Evolutionary conservation across 208 protist genomes (phyloP).

Genomic region (Acanthamoeba royreba): DNA sequence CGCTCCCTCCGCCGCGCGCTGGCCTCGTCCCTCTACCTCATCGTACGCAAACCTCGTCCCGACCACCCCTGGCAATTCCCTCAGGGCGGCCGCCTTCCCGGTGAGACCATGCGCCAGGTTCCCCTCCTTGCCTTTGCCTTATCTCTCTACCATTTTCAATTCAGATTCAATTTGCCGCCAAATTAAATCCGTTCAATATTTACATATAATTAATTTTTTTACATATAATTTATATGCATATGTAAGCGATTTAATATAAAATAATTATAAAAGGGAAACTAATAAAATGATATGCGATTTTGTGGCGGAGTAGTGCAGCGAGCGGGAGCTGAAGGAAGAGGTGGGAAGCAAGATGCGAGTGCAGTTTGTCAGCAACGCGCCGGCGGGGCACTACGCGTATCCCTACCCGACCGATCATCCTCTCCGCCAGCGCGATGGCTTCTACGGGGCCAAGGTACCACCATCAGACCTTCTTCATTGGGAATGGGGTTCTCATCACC

Average conservation of each 20-base stretch:
- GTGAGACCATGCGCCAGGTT: constrained; percentile 45
- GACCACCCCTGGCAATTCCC: constrained; percentile 55
- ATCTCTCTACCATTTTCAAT: no score
- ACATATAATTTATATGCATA: no score
- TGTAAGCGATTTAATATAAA: no score
- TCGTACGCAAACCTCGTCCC: constrained; percentile 35
- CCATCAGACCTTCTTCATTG: no score
- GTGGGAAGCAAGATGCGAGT: background rate
- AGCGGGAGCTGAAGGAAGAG: constrained; percentile 39
- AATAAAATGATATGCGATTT: background rate
- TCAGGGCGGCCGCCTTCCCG: constrained; percentile 13
- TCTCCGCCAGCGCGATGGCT: background rate
- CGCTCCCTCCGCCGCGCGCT: constrained; percentile 3
- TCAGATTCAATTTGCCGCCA: no score
- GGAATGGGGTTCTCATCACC: no score
- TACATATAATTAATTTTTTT: background rate
- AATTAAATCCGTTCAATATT: no score
- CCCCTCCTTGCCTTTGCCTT: no score
- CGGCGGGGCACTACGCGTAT: background rate
- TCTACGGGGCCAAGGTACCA: background rate
- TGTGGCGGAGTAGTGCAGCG: background rate
- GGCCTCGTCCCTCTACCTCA: constrained; percentile 4
- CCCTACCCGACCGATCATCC: background rate
- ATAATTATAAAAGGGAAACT: no score
- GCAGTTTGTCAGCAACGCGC: background rate